These are phyloP conservation scores for Chaetomium olivaceum DNA, from an alignment of 2,329 filamentous ascomycete genomes.

Conservation along the genomic window DNA sequence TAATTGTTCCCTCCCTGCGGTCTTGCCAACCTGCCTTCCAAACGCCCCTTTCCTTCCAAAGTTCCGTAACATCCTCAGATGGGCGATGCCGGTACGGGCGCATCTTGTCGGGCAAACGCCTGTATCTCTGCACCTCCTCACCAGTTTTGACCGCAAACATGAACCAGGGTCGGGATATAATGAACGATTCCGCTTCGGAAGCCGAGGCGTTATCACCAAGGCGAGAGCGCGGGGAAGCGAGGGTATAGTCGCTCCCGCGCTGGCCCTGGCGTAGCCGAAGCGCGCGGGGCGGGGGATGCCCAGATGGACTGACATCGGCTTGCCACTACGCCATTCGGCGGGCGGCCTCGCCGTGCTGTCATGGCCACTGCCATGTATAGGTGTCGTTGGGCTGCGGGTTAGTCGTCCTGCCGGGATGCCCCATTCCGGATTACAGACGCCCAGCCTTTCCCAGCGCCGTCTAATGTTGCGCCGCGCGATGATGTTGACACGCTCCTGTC, in stretches of 20 bases:
- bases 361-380: constrained; percentile 15
- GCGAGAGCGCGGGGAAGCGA: not conserved
- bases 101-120: not conserved
- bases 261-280: not conserved
- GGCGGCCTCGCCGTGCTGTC: not conserved
- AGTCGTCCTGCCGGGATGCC: constrained; percentile 8
- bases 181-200: constrained; percentile 19
- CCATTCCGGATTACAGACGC: constrained; percentile 20
- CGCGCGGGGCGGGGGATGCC: constrained; percentile 3
- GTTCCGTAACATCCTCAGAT: not conserved
- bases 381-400: constrained; percentile 2
- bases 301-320: not conserved
- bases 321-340: not conserved
- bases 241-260: not conserved
- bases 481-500: not conserved
- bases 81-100: not conserved
- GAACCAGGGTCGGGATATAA: constrained; percentile 19
- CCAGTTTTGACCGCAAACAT: not conserved
- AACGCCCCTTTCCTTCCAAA: constrained; percentile 13
- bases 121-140: not conserved
- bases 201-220: not conserved
- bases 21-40: not conserved
- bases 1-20: not conserved
- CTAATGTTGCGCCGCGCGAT: constrained; percentile 13
- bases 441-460: constrained; percentile 18